These are phyloP conservation scores for Pseudonitzschia delicatissima DNA, from an alignment of 108 stramenopile genomes.

Conservation along the genomic window DNA sequence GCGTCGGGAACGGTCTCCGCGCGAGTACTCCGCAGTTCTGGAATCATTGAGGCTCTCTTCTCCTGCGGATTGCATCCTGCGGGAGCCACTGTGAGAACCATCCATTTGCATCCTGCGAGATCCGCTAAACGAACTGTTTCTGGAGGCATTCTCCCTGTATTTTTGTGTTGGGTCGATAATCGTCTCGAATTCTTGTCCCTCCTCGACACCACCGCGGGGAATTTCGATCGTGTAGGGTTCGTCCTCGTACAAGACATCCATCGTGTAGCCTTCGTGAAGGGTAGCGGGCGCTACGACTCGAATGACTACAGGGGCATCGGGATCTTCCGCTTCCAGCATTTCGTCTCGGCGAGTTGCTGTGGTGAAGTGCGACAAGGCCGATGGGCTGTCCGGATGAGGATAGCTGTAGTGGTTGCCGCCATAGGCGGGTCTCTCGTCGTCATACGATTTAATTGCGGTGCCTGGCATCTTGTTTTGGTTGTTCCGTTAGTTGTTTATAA, in stretches of 20 bases:
- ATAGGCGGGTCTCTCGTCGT: background rate
- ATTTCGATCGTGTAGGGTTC: constrained; percentile 49
- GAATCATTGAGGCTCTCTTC: background rate
- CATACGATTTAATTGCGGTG: background rate
- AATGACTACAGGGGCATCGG: background rate
- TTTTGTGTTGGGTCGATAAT: constrained; percentile 1
- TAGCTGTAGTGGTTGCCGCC: background rate
- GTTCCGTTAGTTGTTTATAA: too few species aligned
- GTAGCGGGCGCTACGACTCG: constrained; percentile 60
- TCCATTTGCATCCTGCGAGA: background rate
- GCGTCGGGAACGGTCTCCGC: background rate
- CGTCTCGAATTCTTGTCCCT: constrained; percentile 56
- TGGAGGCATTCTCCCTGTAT: background rate
- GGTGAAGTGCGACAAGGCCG: constrained; percentile 6
- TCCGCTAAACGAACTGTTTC: too few species aligned
- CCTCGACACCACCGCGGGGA: constrained; percentile 53
- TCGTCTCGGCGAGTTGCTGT: constrained; percentile 12
- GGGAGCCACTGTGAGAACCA: background rate
- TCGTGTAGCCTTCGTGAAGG: constrained; percentile 51
- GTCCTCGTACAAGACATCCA: constrained; percentile 51
- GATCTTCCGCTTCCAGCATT: background rate
- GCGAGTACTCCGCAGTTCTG: background rate
- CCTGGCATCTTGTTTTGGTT: background rate
- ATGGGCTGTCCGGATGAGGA: constrained; percentile 1
- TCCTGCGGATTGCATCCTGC: background rate